A percentile compares a stretch with the other conserved stretches of the same genome.
phyloP scores from a whole-genome alignment of 177 flowering plant genomes.

The Vitis hybrid region DNA sequence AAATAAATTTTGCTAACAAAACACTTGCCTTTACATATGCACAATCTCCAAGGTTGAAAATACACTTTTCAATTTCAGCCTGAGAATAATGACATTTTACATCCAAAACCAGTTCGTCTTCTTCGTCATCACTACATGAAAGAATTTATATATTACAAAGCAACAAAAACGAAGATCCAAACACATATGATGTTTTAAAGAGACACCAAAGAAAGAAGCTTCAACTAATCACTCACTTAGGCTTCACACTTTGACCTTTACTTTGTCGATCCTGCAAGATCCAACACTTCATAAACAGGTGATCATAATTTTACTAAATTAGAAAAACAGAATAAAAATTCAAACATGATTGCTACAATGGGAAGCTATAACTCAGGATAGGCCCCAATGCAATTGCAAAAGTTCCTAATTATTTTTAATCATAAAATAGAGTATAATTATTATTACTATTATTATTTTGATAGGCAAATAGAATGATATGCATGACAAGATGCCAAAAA shows the following conservation, averaged over 20 bases:
- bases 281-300: constrained; percentile 3
- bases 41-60: constrained; percentile 57
- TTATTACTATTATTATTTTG: too few species aligned
- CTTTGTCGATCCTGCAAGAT: constrained; percentile 32
- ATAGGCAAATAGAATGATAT: too few species aligned
- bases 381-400: too few species aligned
- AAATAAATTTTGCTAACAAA: not conserved
- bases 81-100: constrained; percentile 56
- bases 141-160: constrained; percentile 3
- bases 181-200: not conserved
- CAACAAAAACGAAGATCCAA: not conserved
- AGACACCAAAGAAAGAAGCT: not conserved
- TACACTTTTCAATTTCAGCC: constrained; percentile 41
- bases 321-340: too few species aligned
- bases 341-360: too few species aligned
- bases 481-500: too few species aligned
- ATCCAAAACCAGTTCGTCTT: constrained; percentile 41
- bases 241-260: constrained; percentile 21
- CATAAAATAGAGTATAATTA: too few species aligned
- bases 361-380: too few species aligned
- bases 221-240: constrained; percentile 38
- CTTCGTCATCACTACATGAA: constrained; percentile 41
- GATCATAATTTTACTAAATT: not conserved
- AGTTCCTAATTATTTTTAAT: too few species aligned
- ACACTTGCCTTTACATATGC: constrained; percentile 49